Evolutionary conservation across 768 basidiomycete genomes (phyloP), one percentile per base, ranked within the genome.

Genomic region (Suillus plorans): DNA sequence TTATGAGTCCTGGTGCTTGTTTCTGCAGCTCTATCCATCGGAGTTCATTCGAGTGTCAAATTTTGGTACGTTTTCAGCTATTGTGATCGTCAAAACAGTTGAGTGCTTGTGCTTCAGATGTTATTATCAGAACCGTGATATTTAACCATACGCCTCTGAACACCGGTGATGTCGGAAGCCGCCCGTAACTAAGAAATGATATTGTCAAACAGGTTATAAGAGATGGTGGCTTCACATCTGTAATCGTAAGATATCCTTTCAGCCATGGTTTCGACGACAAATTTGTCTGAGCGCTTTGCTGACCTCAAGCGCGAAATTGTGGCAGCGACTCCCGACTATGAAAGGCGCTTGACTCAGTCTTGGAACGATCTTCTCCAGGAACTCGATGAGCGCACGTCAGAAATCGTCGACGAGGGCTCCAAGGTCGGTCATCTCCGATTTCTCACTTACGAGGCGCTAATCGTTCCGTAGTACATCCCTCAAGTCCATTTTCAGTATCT

Each of bases 301-400:
- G 83, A 87, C 52, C 64, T 89, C 66, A 90, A 91, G 74, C 78
- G 78, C 55, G 78, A 85, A 66, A 85, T 91, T 56, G 85, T 83
- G 1, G 74, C 73, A 0, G 76, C 78, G 3, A 84, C 84, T 66
- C 82, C 86, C 16, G 79, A 84, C 67, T 87, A 85, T 65, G 76
- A 83, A 74, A 73, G 77, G 64, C 80, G 76, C 25, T 81, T 82
- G 25, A 86, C 81, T 3, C 72, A 76, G 28, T 82, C 88, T 2
- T 90, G 89, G 90, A 76, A 70, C 20, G 86, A 88, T 64, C 77
- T 91, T 53, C 74, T 89, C 10, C 69, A 68, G 1, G 82, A 88
- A 69, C 78, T 91, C 20, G 80, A 81, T 31, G 73, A 72, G 41
- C 75, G 77, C 6, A 85, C 83, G 10, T 73, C 76, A 45, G 77